Evolutionary conservation across 1,139 yeast genomes (phyloP).

Genomic region (Taphrina wiesneri): DNA sequence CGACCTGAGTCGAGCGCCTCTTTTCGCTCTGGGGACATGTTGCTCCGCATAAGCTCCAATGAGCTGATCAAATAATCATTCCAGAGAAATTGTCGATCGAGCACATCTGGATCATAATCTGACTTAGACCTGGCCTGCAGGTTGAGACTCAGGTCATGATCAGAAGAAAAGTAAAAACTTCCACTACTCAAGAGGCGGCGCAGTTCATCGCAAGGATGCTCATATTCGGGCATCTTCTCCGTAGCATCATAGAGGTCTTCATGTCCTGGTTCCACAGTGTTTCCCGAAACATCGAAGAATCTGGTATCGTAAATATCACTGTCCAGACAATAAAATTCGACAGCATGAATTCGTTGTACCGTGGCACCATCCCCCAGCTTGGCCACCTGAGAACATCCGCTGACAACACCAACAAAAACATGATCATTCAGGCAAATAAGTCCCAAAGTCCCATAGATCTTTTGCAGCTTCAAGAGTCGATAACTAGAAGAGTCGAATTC

Average conservation of each 20-base stretch:
- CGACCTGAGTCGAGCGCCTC: slow-evolving; percentile 63
- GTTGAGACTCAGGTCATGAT: slow-evolving; percentile 83
- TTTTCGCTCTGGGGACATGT: slow-evolving; percentile 62
- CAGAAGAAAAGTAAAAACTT: slow-evolving; percentile 86
- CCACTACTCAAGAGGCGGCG: slow-evolving; percentile 80
- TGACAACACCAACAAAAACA: slow-evolving; percentile 74
- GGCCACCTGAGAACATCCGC: slow-evolving; percentile 77
- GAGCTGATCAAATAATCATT: slow-evolving; percentile 87
- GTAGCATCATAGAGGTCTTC: slow-evolving; percentile 32
- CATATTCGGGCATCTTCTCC: slow-evolving; percentile 44
- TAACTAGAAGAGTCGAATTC: slow-evolving; percentile 18
- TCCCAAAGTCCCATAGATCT: slow-evolving; percentile 77
- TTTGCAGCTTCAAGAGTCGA: slow-evolving; percentile 22
- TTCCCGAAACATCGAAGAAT: slow-evolving; percentile 56
- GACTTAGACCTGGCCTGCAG: slow-evolving; percentile 56
- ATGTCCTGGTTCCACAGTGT: slow-evolving; percentile 24
- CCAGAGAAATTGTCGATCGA: slow-evolving; percentile 93
- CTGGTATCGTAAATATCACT: slow-evolving; percentile 76
- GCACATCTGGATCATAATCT: slow-evolving; percentile 47
- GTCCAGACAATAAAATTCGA: slow-evolving; percentile 79
- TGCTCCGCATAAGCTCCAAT: slow-evolving; percentile 69
- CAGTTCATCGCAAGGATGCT: slow-evolving; percentile 83
- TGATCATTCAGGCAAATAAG: slow-evolving; percentile 58
- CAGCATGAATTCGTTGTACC: slow-evolving; percentile 75
- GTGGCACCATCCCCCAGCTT: slow-evolving; percentile 65